Evolutionary conservation across 179 eudicot species (phyloP).

Genomic region (Beta lomatogona): DNA sequence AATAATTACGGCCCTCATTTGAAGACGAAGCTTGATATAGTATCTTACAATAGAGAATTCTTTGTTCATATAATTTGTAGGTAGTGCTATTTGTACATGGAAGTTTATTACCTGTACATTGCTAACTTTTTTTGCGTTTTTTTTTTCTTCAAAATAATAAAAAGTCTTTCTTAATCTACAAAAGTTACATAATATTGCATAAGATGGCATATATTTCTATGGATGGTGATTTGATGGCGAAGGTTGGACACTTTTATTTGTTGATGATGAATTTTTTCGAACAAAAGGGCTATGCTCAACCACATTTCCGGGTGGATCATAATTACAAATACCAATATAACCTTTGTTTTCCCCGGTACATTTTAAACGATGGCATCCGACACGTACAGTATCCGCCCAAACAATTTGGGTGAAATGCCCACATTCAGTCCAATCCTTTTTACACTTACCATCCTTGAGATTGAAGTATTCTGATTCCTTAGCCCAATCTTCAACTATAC

Average conservation of each 20-base stretch:
- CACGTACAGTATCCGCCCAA: slow-evolving; percentile 31
- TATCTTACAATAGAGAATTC: too few relatives aligned
- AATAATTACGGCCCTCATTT: too few relatives aligned
- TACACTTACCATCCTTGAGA: slow-evolving; percentile 15
- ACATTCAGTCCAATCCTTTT: slow-evolving; percentile 29
- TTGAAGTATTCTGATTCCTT: slow-evolving; percentile 28
- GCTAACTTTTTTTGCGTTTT: background rate
- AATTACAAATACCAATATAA: slow-evolving; percentile 33
- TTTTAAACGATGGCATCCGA: slow-evolving; percentile 33
- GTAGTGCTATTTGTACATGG: background rate
- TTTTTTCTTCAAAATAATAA: background rate
- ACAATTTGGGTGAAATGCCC: slow-evolving; percentile 46
- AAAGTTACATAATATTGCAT: background rate
- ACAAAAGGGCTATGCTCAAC: slow-evolving; percentile 27
- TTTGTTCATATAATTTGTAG: background rate
- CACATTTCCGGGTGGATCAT: slow-evolving; percentile 43
- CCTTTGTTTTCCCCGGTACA: slow-evolving; percentile 22
- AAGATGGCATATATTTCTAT: background rate
- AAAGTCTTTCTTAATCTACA: background rate
- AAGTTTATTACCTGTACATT: background rate
- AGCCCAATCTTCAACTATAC: slow-evolving; percentile 39
- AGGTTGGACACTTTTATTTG: background rate
- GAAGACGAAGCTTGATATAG: too few relatives aligned
- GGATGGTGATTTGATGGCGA: background rate
- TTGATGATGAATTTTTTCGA: background rate